Percentiles rank a stretch among this genome's conserved stretches.
phyloP scores from a whole-genome alignment of 176 grass and related monocot species.

The Hordeum vulgare region MorexV3_pseudomolecules_assembly NC_058522.1:373881253-373881752 shows the following conservation, averaged over 20 bases:
- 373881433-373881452: not conserved
- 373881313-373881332: not conserved
- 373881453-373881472: not conserved
- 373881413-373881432: not conserved
- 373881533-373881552: not conserved
- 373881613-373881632: too few relatives aligned
- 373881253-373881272: slow-evolving; percentile 15
- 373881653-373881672: too few relatives aligned
- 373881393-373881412: not conserved
- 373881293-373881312: not conserved
- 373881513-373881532: not conserved
- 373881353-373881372: not conserved
- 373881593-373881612: too few relatives aligned
- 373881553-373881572: not conserved
- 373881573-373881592: too few relatives aligned
- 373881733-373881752: too few relatives aligned
- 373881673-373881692: too few relatives aligned
- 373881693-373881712: too few relatives aligned
- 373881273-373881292: slow-evolving; percentile 7
- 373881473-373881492: not conserved
- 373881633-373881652: too few relatives aligned
- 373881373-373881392: not conserved
- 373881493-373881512: not conserved
- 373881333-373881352: not conserved
- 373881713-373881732: too few relatives aligned